Percentiles rank a stretch among this genome's conserved stretches.
Evolutionary conservation across 163 green algal species (phyloP).

Genomic region (Scenedesmus sp.): DNA sequence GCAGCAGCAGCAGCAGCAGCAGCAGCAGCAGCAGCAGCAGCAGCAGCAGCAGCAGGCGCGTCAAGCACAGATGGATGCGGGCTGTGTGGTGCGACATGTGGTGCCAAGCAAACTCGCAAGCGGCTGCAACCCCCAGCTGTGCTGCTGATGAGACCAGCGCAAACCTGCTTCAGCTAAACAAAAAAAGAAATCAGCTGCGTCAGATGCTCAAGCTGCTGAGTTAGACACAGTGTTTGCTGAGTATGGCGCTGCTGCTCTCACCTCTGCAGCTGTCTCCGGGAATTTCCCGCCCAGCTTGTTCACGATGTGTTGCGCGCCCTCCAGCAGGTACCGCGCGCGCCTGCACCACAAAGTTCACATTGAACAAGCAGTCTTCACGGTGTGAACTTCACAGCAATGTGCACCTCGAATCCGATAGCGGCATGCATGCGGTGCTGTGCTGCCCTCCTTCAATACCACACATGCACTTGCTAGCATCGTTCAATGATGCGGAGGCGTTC

Average conservation of each 20-base stretch:
- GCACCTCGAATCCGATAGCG: not conserved
- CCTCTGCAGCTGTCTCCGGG: constrained; percentile 73
- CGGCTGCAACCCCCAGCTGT: too few relatives aligned
- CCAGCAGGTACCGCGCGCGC: constrained; percentile 80
- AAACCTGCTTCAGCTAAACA: too few relatives aligned
- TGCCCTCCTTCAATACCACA: too few relatives aligned
- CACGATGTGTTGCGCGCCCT: constrained; percentile 84
- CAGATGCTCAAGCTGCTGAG: not conserved
- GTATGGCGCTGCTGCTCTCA: not conserved
- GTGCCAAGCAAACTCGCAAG: too few relatives aligned
- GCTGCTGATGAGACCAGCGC: too few relatives aligned
- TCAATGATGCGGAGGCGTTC: not conserved
- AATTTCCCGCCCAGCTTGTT: constrained; percentile 80
- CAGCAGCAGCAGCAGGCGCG: not conserved
- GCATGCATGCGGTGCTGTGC: too few relatives aligned
- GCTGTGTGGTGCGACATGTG: too few relatives aligned
- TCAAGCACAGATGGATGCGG: not conserved
- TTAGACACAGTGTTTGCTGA: not conserved
- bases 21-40: not conserved
- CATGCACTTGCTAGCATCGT: too few relatives aligned
- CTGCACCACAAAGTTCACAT: not conserved
- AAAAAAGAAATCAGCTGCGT: not conserved
- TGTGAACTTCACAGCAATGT: not conserved
- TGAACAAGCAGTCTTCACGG: not conserved
- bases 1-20: not conserved